Conservation (phyloP, 83 land plant genomes). For the Picea mariana region DNA sequence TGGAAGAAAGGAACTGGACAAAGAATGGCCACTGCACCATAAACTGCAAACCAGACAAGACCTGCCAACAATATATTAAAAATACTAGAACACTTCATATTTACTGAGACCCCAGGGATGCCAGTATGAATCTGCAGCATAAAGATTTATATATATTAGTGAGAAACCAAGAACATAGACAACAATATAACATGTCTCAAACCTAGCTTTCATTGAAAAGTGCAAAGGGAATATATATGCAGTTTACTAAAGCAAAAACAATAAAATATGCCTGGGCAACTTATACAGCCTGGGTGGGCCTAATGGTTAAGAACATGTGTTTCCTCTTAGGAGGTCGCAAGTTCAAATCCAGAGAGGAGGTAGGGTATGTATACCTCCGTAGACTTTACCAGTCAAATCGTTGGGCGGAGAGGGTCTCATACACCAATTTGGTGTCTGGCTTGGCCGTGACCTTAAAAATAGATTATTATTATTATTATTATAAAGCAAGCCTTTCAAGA, state of each 20-base stretch:
- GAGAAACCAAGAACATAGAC: not conserved
- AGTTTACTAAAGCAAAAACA: not conserved
- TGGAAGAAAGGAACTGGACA: slow-evolving; percentile 8
- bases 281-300: too few species aligned
- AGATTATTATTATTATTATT: too few species aligned
- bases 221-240: not conserved
- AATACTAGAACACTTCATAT: slow-evolving; percentile 20
- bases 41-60: slow-evolving; percentile 31
- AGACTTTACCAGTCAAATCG: too few species aligned
- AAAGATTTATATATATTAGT: not conserved
- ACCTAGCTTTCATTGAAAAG: not conserved
- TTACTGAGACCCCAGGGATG: not conserved
- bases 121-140: slow-evolving; percentile 11
- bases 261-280: not conserved
- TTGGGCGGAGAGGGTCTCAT: too few species aligned
- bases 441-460: too few species aligned
- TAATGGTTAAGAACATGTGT: too few species aligned
- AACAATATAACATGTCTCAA: not conserved
- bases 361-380: too few species aligned
- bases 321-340: too few species aligned
- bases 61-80: slow-evolving; percentile 27
- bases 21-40: slow-evolving; percentile 35
- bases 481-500: not conserved
- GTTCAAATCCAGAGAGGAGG: too few species aligned
- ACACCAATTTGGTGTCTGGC: too few species aligned